Base-by-base conservation (phyloP, 202 grass and related monocot genomes). In the Hordeum pubiflorum region DNA sequence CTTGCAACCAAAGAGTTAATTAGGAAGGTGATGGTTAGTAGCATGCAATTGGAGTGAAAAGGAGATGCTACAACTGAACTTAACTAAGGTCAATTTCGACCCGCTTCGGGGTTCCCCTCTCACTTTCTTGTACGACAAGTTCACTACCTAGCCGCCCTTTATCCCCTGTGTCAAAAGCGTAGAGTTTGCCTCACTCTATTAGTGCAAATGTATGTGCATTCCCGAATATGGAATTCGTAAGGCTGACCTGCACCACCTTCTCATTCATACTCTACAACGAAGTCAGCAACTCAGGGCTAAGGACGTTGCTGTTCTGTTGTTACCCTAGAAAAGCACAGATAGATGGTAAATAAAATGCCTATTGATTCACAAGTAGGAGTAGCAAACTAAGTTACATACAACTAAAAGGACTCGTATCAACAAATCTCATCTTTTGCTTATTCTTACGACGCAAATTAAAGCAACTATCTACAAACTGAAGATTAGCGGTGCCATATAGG, bases 151-250 rank as follows among this genome's bases (percentile, higher is more conserved):
- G 87, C 78, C 94, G 94, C 4, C 91, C 94, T 82, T 94, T 97
- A 75, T 97, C 91, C 15, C 91, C 94, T 5, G 91, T 71, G 41
- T 87, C 94, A 39, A 97, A 92, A 17, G 91, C 89, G 7, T 89
- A 97, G 52, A 97, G 67, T 69, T 81, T 94, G 21, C 91, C 94
- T 12, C 89, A 90, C 77, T 97, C 87, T 34, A 89, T 94, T n/a
- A 97, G 78, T 75, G 94, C 94, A 58, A 97, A 94, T 79, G 94
- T 97, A 82, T 97, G 94, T 12, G 91, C 94, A 70, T 97, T 97
- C 91, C 91, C 92, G 61, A 94, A 94, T 77, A 94, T 90, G 3
- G 94, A 97, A 67, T 97, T 94, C n/a, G 87, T 94, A 39, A 94
- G 91, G 74, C 94, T 97, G 79, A 97, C 89, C 69, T 97, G 89